Evolutionary conservation across 345 rosid genomes (phyloP), one percentile per base, ranked within the genome.

Genomic region (Noccaea bulbosa): DNA sequence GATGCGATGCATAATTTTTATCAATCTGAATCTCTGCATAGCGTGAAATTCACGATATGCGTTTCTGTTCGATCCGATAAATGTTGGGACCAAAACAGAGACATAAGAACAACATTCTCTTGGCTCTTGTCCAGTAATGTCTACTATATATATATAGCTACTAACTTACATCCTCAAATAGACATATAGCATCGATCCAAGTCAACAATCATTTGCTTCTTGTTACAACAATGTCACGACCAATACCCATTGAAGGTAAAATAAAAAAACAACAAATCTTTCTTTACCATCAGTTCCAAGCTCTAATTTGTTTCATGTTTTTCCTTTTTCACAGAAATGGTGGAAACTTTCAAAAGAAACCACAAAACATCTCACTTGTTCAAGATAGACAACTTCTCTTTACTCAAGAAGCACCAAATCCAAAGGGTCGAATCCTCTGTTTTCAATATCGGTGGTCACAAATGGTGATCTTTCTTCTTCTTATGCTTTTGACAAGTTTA

Each of bases 371-470:
- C 71, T 46, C 71, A 69, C 51, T 53, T 50, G 20, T 69, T 85
- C 22, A 75, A 82, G 70, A 69, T 84, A 11, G 53, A 79, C 9
- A 63, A 65, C 4, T 82, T 77, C 61, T 81, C 76, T 27, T 30
- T 32, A 35, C 68, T 85, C 37, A 10, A 15, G 0, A 56, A 72
- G 41, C 43, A 62, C 22, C 7, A 44, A 1, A 7, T 62, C 24
- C 10, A 34, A 22, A 14, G 1, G 12, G 27, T 72, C 3, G 48
- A 53, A 15, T 63, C 76, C 24, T 62, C 76, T 53, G 64, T 45
- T 10, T 72, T 71, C 44, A 35, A 22, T 6, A 35, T 63, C 14
- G 57, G 64, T 45, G 71, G 65, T 46, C 14, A 56, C 59, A 65
- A 38, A 47, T 54, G 57, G 71, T 72, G 24, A 38, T 5, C 4